A percentile compares a stretch with the other conserved stretches of the same genome.
phyloP scores from a whole-genome alignment of 768 basidiomycete species.

The Tulasnella sp. region DNA sequence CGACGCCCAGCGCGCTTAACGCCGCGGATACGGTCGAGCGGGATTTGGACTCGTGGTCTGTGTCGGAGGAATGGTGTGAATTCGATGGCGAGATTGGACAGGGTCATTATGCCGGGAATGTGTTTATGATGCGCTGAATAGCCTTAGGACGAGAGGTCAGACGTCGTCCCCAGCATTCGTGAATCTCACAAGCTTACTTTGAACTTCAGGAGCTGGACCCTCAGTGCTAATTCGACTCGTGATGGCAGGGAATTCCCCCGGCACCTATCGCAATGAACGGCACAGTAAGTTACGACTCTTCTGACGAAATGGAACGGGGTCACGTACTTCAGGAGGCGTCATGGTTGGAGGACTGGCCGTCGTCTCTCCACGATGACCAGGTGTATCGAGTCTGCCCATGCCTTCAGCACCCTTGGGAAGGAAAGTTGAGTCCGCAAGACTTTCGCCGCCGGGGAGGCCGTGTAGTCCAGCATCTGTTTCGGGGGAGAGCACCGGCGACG shows the following conservation, averaged over 20 bases:
- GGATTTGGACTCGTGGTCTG: conserved; percentile 53
- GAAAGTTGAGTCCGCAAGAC: not conserved
- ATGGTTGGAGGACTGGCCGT: not conserved
- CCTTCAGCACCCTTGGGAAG: not conserved
- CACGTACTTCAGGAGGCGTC: not conserved
- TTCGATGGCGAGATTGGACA: conserved; percentile 54
- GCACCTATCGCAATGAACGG: not conserved
- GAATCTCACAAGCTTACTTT: not conserved
- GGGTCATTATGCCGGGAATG: conserved; percentile 61
- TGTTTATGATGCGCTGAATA: conserved; percentile 63
- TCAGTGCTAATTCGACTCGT: not conserved
- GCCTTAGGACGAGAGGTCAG: conserved; percentile 46
- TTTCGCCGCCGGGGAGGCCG: not conserved
- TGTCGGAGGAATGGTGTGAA: conserved; percentile 60
- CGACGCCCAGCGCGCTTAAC: conserved; percentile 62
- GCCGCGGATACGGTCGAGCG: conserved; percentile 53
- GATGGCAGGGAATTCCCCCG: conserved; percentile 13
- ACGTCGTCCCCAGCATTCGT: not conserved
- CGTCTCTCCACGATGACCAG: not conserved
- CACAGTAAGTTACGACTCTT: not conserved
- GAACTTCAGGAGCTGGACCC: not conserved
- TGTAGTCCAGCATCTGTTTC: not conserved
- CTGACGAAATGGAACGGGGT: not conserved
- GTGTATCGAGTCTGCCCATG: not conserved
- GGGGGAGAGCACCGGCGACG: not conserved